A percentile compares a stretch with the other conserved stretches of the same genome.
phyloP scores from a whole-genome alignment of 805 yeast species.

The Wickerhamomyces ciferrii region DNA sequence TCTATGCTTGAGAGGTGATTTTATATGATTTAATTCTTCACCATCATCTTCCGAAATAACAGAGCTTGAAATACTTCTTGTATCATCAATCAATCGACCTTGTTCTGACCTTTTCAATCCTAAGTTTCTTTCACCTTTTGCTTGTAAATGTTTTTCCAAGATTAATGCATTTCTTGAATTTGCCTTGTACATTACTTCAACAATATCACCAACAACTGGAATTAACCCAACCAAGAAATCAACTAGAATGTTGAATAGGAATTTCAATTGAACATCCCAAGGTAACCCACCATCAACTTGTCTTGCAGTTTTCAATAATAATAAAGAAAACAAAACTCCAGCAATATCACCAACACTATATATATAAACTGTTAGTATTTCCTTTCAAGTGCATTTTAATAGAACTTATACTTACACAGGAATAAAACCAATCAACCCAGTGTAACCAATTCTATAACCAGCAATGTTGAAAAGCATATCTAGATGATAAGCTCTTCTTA shows the following conservation, averaged over 20 bases:
- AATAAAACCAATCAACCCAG: constrained; percentile 59
- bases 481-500: constrained; percentile 57
- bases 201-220: constrained; percentile 72
- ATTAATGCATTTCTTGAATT: constrained; percentile 68
- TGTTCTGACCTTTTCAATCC: not conserved
- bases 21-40: not conserved
- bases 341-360: constrained; percentile 47
- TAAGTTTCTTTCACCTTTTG: constrained; percentile 8
- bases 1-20: not conserved
- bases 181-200: constrained; percentile 68
- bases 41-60: not conserved
- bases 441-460: constrained; percentile 67
- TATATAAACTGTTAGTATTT: not conserved
- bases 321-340: constrained; percentile 44
- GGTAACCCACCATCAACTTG: constrained; percentile 66
- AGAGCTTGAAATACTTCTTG: not conserved
- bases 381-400: too few relatives aligned
- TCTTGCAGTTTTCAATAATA: constrained; percentile 36
- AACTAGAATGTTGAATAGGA: constrained; percentile 56
- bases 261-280: constrained; percentile 40
- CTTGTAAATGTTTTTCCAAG: constrained; percentile 50
- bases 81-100: not conserved
- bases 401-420: constrained; percentile 37
- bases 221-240: constrained; percentile 69
- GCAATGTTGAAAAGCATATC: constrained; percentile 61